These are phyloP conservation scores for Fusarium penzigii DNA, from an alignment of 2,329 filamentous ascomycete genomes.

Conservation along the genomic window DNA sequence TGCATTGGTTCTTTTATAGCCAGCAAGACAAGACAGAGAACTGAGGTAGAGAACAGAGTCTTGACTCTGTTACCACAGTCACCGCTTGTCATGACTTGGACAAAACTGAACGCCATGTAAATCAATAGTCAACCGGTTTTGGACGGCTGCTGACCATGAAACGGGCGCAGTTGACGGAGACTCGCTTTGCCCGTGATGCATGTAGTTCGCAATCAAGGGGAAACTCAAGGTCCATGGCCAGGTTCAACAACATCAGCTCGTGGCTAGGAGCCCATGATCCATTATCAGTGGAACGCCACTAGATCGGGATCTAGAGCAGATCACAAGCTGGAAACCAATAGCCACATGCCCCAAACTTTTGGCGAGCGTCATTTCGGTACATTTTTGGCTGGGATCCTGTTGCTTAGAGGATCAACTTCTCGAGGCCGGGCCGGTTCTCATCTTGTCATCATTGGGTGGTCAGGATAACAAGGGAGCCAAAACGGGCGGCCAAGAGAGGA, in stretches of 20 bases:
- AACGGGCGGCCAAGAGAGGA: conserved; percentile 9
- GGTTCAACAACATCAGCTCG: not conserved
- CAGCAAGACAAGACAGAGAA: conserved; percentile 2
- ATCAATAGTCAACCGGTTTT: conserved; percentile 7
- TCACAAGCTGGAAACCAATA: not conserved
- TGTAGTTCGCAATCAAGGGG: conserved; percentile 6
- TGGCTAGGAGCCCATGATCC: conserved; percentile 11
- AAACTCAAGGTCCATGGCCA: conserved; percentile 11
- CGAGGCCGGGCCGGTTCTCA: conserved; percentile 32
- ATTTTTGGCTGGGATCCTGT: no score
- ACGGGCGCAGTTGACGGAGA: conserved; percentile 10
- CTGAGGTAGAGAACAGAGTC: conserved; percentile 6
- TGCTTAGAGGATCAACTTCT: conserved; percentile 7
- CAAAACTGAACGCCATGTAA: not conserved
- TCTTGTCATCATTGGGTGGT: conserved; percentile 24
- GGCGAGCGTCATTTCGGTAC: not conserved
- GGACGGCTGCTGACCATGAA: conserved; percentile 17
- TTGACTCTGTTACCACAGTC: conserved; percentile 10
- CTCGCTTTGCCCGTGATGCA: conserved; percentile 21
- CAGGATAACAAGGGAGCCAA: conserved; percentile 19
- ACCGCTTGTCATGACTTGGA: not conserved
- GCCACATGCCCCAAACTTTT: no score
- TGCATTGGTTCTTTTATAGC: conserved; percentile 22
- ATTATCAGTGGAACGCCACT: conserved; percentile 20
- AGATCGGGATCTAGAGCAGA: conserved; percentile 25